Evolutionary conservation across 2,329 filamentous ascomycete species (phyloP).

Genomic region (Colletotrichum zoysiae): DNA sequence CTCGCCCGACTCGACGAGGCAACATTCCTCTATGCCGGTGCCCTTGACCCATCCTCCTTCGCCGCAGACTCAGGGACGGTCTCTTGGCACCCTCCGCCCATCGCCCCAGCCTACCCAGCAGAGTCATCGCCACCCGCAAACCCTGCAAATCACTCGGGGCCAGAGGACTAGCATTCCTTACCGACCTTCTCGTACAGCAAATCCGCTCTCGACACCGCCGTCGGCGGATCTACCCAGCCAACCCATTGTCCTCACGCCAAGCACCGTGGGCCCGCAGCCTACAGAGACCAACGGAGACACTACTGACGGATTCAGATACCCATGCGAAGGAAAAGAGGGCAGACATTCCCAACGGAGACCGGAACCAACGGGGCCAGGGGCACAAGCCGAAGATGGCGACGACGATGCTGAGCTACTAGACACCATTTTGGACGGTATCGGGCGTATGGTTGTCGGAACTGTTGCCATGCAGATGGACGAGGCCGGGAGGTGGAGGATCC

Average conservation of each 20-base stretch:
- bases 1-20: background rate
- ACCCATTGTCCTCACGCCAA: background rate
- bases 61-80: slow-evolving; percentile 4
- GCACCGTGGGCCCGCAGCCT: background rate
- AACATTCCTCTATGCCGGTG: background rate
- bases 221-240: background rate
- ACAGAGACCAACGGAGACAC: background rate
- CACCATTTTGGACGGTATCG: slow-evolving; percentile 54
- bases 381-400: slow-evolving; percentile 6
- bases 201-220: background rate
- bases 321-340: background rate
- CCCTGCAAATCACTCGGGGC: background rate
- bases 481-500: slow-evolving; percentile 57
- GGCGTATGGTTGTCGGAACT: slow-evolving; percentile 47
- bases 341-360: slow-evolving; percentile 1
- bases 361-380: background rate
- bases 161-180: background rate
- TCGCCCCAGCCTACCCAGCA: background rate
- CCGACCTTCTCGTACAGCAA: slow-evolving; percentile 8
- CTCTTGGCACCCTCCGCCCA: background rate
- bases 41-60: background rate
- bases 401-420: slow-evolving; percentile 51
- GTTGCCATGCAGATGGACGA: slow-evolving; percentile 53
- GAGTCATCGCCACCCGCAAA: background rate
- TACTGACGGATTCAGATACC: background rate